Evolutionary conservation across 2,329 filamentous ascomycete genomes (phyloP), one percentile per base, ranked within the genome.

Genomic region (Chaetomiaceae sp.): DNA sequence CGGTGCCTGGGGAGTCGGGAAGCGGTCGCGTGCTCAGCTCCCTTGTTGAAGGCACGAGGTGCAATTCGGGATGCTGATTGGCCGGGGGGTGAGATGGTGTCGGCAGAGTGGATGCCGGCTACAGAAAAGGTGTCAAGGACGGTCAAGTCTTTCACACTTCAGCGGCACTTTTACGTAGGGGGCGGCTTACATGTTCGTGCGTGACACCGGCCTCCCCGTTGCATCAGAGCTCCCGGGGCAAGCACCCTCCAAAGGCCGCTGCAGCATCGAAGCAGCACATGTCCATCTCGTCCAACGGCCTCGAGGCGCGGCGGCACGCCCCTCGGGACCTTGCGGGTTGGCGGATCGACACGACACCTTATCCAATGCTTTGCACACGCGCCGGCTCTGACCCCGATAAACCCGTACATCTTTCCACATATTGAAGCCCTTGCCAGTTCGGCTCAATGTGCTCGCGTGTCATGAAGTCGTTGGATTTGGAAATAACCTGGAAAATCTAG

Each of bases 21-120:
- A 51, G 39, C 48, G 54, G 61, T 63, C 61, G 60, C 59, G 59
- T 63, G 61, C 61, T 57, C 61, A 59, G 54, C 58, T 62, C 53
- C 55, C 51, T 49, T 59, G 40, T 47, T 46, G 25, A 34, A 59
- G 56, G 59, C 61, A 61, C 60, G 60, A 39, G 61, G 59, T 56
- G 53, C 23, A 47, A 55, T 51, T 9, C 42, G 12, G 15, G 19
- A 25, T 14, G 17, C 47, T 62, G 60, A 62, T 62, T 62, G 60
- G 60, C 8, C 23, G 14, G 23, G 12, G 31, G n/a, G 12, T 15
- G 6, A 5, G 33, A 11, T 8, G 39, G 23, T 12, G 17, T 23
- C 12, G 27, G 3, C 22, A 14, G n/a, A 9, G 31, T 39, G 29
- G 45, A 19, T 20, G 27, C 11, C 3, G 5, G 3, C 23, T 40